phyloP scores from a whole-genome alignment of 2,329 filamentous ascomycete species.

The Ascochyta viciae-villosae region DNA sequence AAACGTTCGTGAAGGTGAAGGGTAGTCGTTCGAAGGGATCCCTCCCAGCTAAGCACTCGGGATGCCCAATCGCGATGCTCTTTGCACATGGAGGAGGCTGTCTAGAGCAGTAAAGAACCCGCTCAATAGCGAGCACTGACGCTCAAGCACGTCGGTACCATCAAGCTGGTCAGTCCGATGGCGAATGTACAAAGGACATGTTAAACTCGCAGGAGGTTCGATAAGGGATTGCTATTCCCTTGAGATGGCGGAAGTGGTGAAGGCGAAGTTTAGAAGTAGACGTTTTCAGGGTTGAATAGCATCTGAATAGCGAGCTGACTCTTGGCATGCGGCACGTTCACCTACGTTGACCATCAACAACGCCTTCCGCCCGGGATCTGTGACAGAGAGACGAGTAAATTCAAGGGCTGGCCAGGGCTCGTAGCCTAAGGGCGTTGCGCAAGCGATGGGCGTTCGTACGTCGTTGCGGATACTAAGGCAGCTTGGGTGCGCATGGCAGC shows the following conservation, averaged over 20 bases:
- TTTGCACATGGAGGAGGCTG: conserved; percentile 1
- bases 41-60: conserved; percentile 12
- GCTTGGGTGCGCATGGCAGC: not conserved
- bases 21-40: conserved; percentile 20
- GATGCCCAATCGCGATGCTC: conserved; percentile 4
- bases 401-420: not conserved
- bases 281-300: conserved; percentile 41
- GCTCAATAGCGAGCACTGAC: conserved; percentile 3
- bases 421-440: not conserved
- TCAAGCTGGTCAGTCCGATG: conserved; percentile 7
- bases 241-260: conserved; percentile 20
- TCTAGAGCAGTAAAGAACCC: conserved; percentile 5
- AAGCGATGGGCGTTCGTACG: not conserved
- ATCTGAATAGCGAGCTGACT: conserved; percentile 27
- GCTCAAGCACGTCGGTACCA: conserved; percentile 10
- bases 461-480: not conserved
- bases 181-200: conserved; percentile 20
- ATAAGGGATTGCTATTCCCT: conserved; percentile 25
- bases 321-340: conserved; percentile 25
- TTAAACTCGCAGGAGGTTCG: not conserved
- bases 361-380: not conserved
- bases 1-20: conserved; percentile 18
- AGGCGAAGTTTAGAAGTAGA: conserved; percentile 20
- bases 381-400: not conserved
- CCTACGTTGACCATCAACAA: not conserved